Evolutionary conservation across 352 stramenopile genomes (phyloP).

Genomic region (Globisporangium apiculatum): DNA sequence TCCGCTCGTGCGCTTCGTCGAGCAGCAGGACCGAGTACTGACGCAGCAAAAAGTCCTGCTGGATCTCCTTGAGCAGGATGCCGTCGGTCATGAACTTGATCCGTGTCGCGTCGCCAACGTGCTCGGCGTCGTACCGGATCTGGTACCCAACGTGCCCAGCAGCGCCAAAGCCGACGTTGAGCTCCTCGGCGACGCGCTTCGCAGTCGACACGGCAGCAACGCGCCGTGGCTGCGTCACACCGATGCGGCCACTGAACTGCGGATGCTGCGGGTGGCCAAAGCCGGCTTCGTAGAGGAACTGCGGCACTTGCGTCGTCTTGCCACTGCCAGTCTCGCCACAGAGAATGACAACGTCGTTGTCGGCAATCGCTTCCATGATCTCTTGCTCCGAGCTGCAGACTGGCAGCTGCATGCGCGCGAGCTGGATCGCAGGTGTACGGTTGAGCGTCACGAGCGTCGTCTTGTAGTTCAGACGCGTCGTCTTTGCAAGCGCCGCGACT

Average conservation of each 20-base stretch:
- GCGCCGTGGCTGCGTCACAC: conserved; percentile 96
- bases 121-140: conserved; percentile 96
- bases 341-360: conserved; percentile 96
- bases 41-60: conserved; percentile 75
- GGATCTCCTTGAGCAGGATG: conserved; percentile 97
- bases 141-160: conserved; percentile 93
- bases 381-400: conserved; percentile 98
- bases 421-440: conserved; percentile 81
- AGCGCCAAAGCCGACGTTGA: conserved; percentile 84
- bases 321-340: conserved; percentile 97
- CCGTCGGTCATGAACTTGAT: conserved; percentile 99
- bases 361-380: conserved; percentile 96
- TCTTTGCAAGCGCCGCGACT: conserved; percentile 47
- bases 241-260: conserved; percentile 72
- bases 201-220: conserved; percentile 98
- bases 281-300: conserved; percentile 97
- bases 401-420: conserved; percentile 93
- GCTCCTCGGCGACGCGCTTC: conserved; percentile 96
- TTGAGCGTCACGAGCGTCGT: conserved; percentile 63
- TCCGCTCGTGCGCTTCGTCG: conserved; percentile 97
- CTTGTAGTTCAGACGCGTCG: conserved; percentile 46
- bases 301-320: conserved; percentile 97
- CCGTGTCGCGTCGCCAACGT: conserved; percentile 84
- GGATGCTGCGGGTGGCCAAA: conserved; percentile 65
- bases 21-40: conserved; percentile 82